phyloP scores from a whole-genome alignment of 1,139 yeast genomes.

The Hemisphaericaspora subhashii region DNA sequence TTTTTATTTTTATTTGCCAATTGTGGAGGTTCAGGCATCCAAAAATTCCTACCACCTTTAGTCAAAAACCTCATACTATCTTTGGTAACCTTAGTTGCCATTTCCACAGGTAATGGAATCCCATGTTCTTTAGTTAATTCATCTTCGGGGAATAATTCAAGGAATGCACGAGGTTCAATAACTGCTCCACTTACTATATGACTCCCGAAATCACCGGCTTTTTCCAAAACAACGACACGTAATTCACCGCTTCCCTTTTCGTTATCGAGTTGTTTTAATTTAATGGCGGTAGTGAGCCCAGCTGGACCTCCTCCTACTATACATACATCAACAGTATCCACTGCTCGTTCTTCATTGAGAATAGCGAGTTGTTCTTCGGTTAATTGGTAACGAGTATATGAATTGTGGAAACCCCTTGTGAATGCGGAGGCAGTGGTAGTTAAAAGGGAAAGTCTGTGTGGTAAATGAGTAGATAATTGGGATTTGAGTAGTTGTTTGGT shows the following conservation, averaged over 20 bases:
- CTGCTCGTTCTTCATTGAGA: slow-evolving; percentile 65
- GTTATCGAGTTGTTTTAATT: slow-evolving; percentile 77
- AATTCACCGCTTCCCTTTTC: slow-evolving; percentile 66
- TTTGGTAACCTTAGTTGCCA: slow-evolving; percentile 68
- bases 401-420: background rate
- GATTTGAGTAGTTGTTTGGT: background rate
- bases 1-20: slow-evolving; percentile 78
- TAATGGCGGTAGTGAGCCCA: slow-evolving; percentile 91
- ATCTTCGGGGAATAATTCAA: slow-evolving; percentile 81
- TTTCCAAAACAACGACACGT: slow-evolving; percentile 86
- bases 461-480: too few species aligned
- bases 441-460: too few species aligned
- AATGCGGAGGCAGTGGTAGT: background rate
- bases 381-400: slow-evolving; percentile 4
- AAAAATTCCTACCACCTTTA: slow-evolving; percentile 47
- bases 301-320: slow-evolving; percentile 99
- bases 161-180: slow-evolving; percentile 81
- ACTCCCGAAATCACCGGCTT: slow-evolving; percentile 88
- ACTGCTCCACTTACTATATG: slow-evolving; percentile 95
- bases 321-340: slow-evolving; percentile 86
- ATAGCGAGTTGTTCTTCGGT: slow-evolving; percentile 45
- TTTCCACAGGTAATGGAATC: slow-evolving; percentile 72
- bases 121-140: slow-evolving; percentile 55
- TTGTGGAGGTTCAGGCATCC: slow-evolving; percentile 93
- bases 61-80: slow-evolving; percentile 73